These are phyloP conservation scores for Ceratocystis eucalypticola DNA, from an alignment of 2,329 filamentous ascomycete genomes.

Conservation along the genomic window DNA sequence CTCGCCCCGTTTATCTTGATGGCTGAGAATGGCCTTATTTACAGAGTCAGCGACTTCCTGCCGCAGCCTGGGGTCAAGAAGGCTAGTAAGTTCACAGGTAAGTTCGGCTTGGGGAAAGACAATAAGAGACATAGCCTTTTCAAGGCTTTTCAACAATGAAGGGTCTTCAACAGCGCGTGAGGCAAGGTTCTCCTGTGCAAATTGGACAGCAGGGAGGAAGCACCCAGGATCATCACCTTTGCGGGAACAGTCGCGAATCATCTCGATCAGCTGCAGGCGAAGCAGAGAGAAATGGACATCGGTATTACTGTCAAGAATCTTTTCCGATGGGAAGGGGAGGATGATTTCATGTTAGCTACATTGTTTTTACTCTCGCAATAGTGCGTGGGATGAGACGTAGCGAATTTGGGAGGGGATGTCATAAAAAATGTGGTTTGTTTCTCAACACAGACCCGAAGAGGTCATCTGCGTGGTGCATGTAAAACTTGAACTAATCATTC, in stretches of 20 bases:
- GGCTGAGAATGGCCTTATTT: conserved; percentile 72
- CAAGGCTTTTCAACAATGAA: conserved; percentile 72
- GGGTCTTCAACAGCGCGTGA: conserved; percentile 71
- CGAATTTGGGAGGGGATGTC: conserved; percentile 21
- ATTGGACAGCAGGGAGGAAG: conserved; percentile 56
- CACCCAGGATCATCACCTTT: conserved; percentile 54
- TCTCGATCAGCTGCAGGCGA: conserved; percentile 81
- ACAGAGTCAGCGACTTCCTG: conserved; percentile 75
- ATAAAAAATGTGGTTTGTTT: conserved; percentile 48
- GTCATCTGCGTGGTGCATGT: conserved; percentile 99
- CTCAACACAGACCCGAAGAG: conserved; percentile 71
- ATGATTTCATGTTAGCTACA: conserved; percentile 8
- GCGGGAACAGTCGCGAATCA: conserved; percentile 65
- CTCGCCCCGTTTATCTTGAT: conserved; percentile 59
- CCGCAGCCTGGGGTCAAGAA: conserved; percentile 68
- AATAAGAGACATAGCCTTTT: conserved; percentile 83
- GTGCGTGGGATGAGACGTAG: not conserved
- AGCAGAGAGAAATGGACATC: conserved; percentile 80
- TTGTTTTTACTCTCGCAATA: not conserved
- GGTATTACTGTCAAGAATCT: conserved; percentile 80
- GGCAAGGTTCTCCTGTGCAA: conserved; percentile 76
- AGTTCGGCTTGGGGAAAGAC: conserved; percentile 76
- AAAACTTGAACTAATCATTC: conserved; percentile 90
- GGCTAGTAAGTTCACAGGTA: conserved; percentile 56
- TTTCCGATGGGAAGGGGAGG: conserved; percentile 8